These are phyloP conservation scores for Mortierella hygrophila DNA, from an alignment of 192 early-diverging fungal species.

Conservation along the genomic window DNA sequence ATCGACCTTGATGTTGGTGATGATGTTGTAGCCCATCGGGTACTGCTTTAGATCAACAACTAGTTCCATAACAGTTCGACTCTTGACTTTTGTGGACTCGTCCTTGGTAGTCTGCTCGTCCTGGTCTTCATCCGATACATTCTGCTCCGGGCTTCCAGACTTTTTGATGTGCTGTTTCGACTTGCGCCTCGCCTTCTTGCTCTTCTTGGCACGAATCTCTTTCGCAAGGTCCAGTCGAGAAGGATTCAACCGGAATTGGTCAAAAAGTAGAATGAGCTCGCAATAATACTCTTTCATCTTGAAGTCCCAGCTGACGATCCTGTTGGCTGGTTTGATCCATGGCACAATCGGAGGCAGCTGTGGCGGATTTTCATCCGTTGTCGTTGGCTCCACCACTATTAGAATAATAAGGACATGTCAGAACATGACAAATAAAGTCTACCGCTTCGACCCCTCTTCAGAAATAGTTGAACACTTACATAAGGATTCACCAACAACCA, in stretches of 20 bases:
- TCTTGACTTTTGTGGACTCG: not conserved
- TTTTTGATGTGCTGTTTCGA: slow-evolving; percentile 6
- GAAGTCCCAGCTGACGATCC: slow-evolving; percentile 34
- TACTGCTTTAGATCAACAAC: slow-evolving; percentile 55
- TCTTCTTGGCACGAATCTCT: slow-evolving; percentile 11
- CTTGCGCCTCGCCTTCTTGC: slow-evolving; percentile 10
- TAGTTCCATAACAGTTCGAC: slow-evolving; percentile 40
- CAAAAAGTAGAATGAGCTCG: slow-evolving; percentile 33
- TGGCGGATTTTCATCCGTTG: not conserved
- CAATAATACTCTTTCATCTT: slow-evolving; percentile 45
- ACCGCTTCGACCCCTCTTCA: not conserved
- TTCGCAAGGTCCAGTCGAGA: slow-evolving; percentile 33
- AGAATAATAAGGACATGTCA: not conserved
- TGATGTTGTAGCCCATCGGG: slow-evolving; percentile 55
- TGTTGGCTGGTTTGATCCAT: slow-evolving; percentile 35
- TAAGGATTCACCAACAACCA: slow-evolving; percentile 11
- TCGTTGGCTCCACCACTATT: not conserved
- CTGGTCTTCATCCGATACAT: not conserved
- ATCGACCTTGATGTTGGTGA: slow-evolving; percentile 53
- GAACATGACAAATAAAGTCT: not conserved
- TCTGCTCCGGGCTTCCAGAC: not conserved
- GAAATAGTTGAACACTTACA: not conserved
- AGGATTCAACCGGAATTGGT: slow-evolving; percentile 42
- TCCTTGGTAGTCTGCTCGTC: not conserved
- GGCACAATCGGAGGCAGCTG: slow-evolving; percentile 17